Evolutionary conservation across 257 asterid species (phyloP).

Genomic region (Petrea volubilis): DNA sequence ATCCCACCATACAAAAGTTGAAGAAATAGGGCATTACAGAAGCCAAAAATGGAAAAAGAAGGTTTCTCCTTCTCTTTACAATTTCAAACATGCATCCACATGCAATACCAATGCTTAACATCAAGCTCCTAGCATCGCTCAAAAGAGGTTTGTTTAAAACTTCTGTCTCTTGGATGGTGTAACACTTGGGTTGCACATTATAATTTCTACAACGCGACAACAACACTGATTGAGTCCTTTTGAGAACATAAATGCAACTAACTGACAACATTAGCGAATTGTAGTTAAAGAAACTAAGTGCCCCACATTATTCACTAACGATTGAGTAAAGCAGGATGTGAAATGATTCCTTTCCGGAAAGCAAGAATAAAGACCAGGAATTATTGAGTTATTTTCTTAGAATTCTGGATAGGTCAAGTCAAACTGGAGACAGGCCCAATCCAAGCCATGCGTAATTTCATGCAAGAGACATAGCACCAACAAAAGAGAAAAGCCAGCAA

Average conservation of each 20-base stretch:
- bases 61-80: too few relatives aligned
- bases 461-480: background rate
- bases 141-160: background rate
- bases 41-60: too few relatives aligned
- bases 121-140: background rate
- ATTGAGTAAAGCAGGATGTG: background rate
- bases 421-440: background rate
- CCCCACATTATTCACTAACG: background rate
- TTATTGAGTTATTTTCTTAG: background rate
- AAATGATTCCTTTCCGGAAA: constrained; percentile 8
- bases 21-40: too few relatives aligned
- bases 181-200: background rate
- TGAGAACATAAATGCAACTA: background rate
- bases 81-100: background rate
- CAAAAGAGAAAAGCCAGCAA: background rate
- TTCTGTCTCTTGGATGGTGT: background rate
- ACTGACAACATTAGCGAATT: background rate
- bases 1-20: background rate
- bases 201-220: constrained; percentile 1
- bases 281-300: background rate
- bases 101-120: background rate
- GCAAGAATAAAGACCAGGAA: background rate
- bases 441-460: background rate
- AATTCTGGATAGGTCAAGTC: background rate
- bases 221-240: background rate